These are phyloP conservation scores for Fusarium compactum DNA, from an alignment of 2,329 filamentous ascomycete species.

Conservation along the genomic window DNA sequence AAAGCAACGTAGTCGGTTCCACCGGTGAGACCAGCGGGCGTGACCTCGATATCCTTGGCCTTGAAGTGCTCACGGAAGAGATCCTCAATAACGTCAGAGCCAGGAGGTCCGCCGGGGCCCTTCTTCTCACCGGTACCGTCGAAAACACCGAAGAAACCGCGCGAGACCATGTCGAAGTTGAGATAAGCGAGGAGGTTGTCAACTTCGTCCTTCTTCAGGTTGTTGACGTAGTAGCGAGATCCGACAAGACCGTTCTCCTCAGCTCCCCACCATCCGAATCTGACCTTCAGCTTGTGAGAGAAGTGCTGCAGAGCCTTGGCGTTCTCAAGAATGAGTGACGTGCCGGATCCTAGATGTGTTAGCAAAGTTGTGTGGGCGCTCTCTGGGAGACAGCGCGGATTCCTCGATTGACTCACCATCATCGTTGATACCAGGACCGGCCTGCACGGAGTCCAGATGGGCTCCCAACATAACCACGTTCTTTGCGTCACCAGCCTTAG, in stretches of 20 bases:
- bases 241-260: conserved; percentile 58
- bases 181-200: conserved; percentile 54
- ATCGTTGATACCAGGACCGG: conserved; percentile 61
- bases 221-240: conserved; percentile 54
- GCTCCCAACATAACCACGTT: conserved; percentile 59
- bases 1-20: conserved; percentile 73
- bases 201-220: conserved; percentile 49
- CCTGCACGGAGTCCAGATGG: conserved; percentile 59
- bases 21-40: conserved; percentile 51
- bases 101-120: conserved; percentile 52
- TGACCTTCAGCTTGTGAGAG: conserved; percentile 53
- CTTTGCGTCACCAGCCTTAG: conserved; percentile 56
- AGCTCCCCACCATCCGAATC: conserved; percentile 61
- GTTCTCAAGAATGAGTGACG: conserved; percentile 56
- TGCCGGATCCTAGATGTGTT: conserved; percentile 50
- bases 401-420: conserved; percentile 46
- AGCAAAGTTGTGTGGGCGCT: fast-evolving
- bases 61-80: conserved; percentile 52
- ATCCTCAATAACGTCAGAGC: conserved; percentile 51
- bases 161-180: conserved; percentile 58
- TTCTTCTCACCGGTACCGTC: conserved; percentile 53
- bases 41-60: conserved; percentile 50
- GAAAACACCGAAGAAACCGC: conserved; percentile 53
- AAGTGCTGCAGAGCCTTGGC: conserved; percentile 55
- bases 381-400: too few relatives aligned